Percentiles rank a stretch among this genome's conserved stretches.
phyloP scores from a whole-genome alignment of 2,329 filamentous ascomycete genomes.

The Phaeosphaeriaceae sp. region DNA sequence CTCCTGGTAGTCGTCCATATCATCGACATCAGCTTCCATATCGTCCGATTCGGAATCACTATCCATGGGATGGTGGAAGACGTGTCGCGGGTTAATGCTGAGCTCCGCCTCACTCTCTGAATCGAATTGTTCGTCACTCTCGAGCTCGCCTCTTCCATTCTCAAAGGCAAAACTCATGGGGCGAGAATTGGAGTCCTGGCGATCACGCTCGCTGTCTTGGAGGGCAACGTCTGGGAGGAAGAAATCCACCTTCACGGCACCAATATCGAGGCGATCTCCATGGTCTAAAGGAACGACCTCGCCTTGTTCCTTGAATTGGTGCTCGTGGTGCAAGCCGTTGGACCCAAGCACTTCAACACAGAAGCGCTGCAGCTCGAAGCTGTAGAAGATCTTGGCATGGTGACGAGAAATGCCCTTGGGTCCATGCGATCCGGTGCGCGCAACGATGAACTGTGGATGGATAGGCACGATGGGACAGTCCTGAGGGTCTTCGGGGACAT shows the following conservation, averaged over 20 bases:
- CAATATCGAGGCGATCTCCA: slow-evolving; percentile 74
- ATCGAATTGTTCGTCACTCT: slow-evolving; percentile 55
- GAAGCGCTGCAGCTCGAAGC: slow-evolving; percentile 68
- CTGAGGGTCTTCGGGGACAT: slow-evolving; percentile 66
- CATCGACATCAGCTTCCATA: slow-evolving; percentile 40
- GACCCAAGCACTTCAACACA: slow-evolving; percentile 69
- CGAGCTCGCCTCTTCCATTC: slow-evolving; percentile 64
- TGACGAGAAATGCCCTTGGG: slow-evolving; percentile 78
- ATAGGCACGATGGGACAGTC: slow-evolving; percentile 74
- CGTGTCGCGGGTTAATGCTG: slow-evolving; percentile 44
- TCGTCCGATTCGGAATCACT: slow-evolving; percentile 39
- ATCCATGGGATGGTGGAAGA: slow-evolving; percentile 39
- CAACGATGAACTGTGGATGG: slow-evolving; percentile 64
- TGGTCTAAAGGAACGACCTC: slow-evolving; percentile 61
- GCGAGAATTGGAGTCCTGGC: slow-evolving; percentile 60
- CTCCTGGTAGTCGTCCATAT: slow-evolving; percentile 52
- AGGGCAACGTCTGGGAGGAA: slow-evolving; percentile 63
- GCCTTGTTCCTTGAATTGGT: slow-evolving; percentile 26
- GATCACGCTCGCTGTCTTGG: slow-evolving; percentile 59
- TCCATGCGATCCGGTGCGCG: slow-evolving; percentile 60
- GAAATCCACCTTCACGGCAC: slow-evolving; percentile 73
- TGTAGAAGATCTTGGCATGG: slow-evolving; percentile 77
- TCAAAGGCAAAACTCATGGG: slow-evolving; percentile 79
- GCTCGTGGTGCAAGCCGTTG: slow-evolving; percentile 68
- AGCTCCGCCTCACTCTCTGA: slow-evolving; percentile 41